Evolutionary conservation across 1,139 yeast genomes (phyloP).

Genomic region (Taiozyma sp.): DNA sequence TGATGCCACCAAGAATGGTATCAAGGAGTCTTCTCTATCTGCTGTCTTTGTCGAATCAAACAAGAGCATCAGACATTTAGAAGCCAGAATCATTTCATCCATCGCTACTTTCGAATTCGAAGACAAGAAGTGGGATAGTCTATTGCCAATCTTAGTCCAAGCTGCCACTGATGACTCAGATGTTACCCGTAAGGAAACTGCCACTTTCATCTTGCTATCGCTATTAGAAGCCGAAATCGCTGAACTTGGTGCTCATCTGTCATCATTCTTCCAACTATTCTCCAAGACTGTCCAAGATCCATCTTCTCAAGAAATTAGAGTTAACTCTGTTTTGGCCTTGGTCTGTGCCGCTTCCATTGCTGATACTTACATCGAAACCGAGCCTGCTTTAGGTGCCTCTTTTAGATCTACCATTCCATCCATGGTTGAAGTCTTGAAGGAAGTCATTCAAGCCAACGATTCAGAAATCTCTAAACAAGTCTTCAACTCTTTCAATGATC

Average conservation of each 20-base stretch:
- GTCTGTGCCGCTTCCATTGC: constrained; percentile 71
- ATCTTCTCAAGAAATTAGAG: constrained; percentile 68
- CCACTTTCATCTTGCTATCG: constrained; percentile 74
- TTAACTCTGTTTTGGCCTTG: constrained; percentile 78
- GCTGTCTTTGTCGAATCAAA: constrained; percentile 63
- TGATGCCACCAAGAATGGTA: constrained; percentile 47
- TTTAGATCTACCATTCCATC: constrained; percentile 72
- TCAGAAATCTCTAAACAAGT: constrained; percentile 67
- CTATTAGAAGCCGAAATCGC: constrained; percentile 73
- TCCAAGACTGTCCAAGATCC: constrained; percentile 63
- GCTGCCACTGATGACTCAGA: constrained; percentile 59
- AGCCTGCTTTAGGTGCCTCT: constrained; percentile 41
- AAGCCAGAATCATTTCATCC: constrained; percentile 85
- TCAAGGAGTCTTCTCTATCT: constrained; percentile 65
- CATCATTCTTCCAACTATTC: constrained; percentile 68
- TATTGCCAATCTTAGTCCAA: constrained; percentile 65
- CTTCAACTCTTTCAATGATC: constrained; percentile 81
- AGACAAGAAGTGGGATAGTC: constrained; percentile 67
- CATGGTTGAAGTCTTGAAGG: constrained; percentile 79
- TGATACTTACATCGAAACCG: constrained; percentile 42
- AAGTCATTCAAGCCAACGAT: constrained; percentile 68
- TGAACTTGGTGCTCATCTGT: constrained; percentile 56
- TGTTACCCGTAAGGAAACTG: constrained; percentile 72
- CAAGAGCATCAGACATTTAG: constrained; percentile 79
- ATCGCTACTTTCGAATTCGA: constrained; percentile 76